phyloP scores from a whole-genome alignment of 1,139 yeast species.

The Groenewaldozyma auringiensis region DNA sequence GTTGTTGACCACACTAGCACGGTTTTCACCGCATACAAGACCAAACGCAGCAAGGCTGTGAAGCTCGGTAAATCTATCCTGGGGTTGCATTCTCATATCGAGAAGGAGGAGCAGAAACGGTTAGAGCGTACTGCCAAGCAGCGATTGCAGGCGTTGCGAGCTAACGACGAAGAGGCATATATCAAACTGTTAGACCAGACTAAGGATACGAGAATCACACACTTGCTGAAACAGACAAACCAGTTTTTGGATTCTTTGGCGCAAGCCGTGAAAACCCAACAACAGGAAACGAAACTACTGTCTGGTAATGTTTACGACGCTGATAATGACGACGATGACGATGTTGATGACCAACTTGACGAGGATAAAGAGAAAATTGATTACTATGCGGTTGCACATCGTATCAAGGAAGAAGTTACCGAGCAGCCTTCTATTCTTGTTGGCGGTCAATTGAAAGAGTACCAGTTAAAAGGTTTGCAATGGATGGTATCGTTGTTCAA shows the following conservation, averaged over 20 bases:
- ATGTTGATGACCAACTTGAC: conserved; percentile 44
- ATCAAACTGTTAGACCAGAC: conserved; percentile 91
- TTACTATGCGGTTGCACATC: conserved; percentile 91
- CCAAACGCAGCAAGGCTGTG: conserved; percentile 4
- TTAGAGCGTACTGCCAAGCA: conserved; percentile 90
- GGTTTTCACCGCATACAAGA: background rate
- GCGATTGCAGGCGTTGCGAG: conserved; percentile 93
- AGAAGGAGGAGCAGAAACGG: conserved; percentile 82
- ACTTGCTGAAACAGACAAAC: conserved; percentile 84
- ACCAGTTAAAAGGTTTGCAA: conserved; percentile 87
- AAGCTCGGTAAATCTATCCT: conserved; percentile 38
- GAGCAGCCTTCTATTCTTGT: conserved; percentile 82
- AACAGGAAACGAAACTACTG: conserved; percentile 30
- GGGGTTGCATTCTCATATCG: conserved; percentile 61
- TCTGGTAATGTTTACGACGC: conserved; percentile 12
- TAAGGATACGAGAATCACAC: conserved; percentile 95
- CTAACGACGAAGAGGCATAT: conserved; percentile 97
- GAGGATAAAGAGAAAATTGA: conserved; percentile 61
- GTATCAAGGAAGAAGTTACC: conserved; percentile 68
- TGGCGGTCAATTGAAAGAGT: conserved; percentile 90
- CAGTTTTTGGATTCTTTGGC: conserved; percentile 84
- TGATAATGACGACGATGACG: conserved; percentile 29
- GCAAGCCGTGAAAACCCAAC: conserved; percentile 84
- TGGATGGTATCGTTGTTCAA: conserved; percentile 97
- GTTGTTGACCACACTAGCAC: conserved; percentile 29